These are phyloP conservation scores for Dryadomyces quercus-mongolicae DNA, from an alignment of 2,329 filamentous ascomycete species.

Conservation along the genomic window DNA sequence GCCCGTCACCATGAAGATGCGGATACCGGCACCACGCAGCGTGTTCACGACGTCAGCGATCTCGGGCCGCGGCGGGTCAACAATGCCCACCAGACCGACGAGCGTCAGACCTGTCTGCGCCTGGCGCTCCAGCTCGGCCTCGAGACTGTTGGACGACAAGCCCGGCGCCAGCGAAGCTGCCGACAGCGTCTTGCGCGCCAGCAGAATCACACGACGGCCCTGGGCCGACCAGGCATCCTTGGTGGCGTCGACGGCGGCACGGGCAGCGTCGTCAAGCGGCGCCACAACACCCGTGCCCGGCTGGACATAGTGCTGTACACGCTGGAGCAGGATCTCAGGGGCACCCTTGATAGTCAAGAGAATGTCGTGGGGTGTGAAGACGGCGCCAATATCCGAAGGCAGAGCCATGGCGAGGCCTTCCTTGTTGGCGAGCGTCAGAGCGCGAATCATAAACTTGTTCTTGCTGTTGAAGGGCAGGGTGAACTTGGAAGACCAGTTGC, in stretches of 20 bases:
- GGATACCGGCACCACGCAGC: slow-evolving; percentile 56
- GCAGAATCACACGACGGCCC: slow-evolving; percentile 54
- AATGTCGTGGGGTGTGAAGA: slow-evolving; percentile 24
- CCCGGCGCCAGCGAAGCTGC: slow-evolving; percentile 24
- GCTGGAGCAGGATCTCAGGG: slow-evolving; percentile 57
- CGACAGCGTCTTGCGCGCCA: slow-evolving; percentile 48
- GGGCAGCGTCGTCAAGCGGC: slow-evolving; percentile 32
- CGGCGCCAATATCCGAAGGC: slow-evolving; percentile 19
- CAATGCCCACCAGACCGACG: slow-evolving; percentile 64
- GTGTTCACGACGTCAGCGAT: slow-evolving; percentile 55
- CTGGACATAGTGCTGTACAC: slow-evolving; percentile 46
- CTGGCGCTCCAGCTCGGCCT: slow-evolving; percentile 43
- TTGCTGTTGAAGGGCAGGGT: slow-evolving; percentile 69
- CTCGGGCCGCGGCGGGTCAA: slow-evolving; percentile 65
- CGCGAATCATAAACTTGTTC: slow-evolving; percentile 69
- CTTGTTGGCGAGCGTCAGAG: slow-evolving; percentile 34
- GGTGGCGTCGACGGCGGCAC: slow-evolving; percentile 37
- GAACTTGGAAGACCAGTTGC: slow-evolving; percentile 53
- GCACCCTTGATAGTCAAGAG: slow-evolving; percentile 69
- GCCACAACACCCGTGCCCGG: slow-evolving; percentile 38
- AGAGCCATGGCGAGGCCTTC: slow-evolving; percentile 26
- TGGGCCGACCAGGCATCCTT: slow-evolving; percentile 59
- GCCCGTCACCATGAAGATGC: slow-evolving; percentile 74
- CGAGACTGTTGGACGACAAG: slow-evolving; percentile 36
- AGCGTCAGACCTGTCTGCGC: slow-evolving; percentile 49